Conservation (phyloP, 2,329 filamentous ascomycete genomes). For the Diaporthe citrichinensis region DNA sequence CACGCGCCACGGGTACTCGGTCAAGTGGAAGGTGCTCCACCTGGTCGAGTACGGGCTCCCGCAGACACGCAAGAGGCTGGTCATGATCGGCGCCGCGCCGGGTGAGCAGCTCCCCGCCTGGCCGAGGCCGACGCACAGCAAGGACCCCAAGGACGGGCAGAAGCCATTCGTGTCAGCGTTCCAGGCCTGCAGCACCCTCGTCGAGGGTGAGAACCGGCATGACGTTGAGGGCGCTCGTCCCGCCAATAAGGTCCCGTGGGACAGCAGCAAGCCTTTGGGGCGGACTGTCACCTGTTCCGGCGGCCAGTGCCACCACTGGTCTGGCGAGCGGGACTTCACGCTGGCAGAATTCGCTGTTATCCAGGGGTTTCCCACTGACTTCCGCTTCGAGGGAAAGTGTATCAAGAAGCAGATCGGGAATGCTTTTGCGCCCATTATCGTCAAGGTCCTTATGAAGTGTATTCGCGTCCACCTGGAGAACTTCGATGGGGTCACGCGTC, state of each 20-base stretch:
- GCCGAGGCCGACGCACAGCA: conserved; percentile 72
- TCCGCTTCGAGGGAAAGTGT: conserved; percentile 66
- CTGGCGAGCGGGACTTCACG: conserved; percentile 74
- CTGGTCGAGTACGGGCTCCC: conserved; percentile 66
- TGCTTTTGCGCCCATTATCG: conserved; percentile 77
- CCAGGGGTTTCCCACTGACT: conserved; percentile 76
- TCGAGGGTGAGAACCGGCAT: conserved; percentile 53
- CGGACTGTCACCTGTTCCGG: conserved; percentile 77
- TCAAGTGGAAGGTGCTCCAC: conserved; percentile 76
- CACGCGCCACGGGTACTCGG: conserved; percentile 75
- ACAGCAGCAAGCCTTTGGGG: conserved; percentile 62
- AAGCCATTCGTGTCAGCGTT: conserved; percentile 61
- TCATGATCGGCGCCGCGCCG: conserved; percentile 73
- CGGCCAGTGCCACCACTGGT: conserved; percentile 75
- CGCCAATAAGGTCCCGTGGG: conserved; percentile 55
- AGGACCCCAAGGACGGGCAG: conserved; percentile 52
- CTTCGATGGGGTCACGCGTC: conserved; percentile 55
- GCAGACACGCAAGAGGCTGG: conserved; percentile 64
- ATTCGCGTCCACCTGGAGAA: conserved; percentile 61
- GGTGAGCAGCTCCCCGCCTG: conserved; percentile 79
- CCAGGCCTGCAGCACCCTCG: conserved; percentile 57
- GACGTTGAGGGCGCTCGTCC: conserved; percentile 46
- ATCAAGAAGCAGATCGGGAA: conserved; percentile 81
- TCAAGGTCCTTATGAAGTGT: conserved; percentile 64
- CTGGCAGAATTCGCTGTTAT: conserved; percentile 77